These are phyloP conservation scores for Dictyostelium brefeldianum DNA, from an alignment of 78 protist species.

Conservation along the genomic window DNA sequence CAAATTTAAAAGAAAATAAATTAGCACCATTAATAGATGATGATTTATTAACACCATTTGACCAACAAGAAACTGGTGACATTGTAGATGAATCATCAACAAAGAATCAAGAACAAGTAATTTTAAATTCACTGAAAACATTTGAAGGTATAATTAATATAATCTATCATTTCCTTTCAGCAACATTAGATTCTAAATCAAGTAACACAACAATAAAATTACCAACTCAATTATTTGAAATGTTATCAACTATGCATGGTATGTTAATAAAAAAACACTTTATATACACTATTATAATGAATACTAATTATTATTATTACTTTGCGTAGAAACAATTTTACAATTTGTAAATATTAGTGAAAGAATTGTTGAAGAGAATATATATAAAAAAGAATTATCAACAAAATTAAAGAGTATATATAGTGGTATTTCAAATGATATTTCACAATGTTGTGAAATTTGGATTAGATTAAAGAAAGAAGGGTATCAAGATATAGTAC, in stretches of 20 bases:
- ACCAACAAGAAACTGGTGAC: background rate
- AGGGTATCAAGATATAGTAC: conserved; percentile 51
- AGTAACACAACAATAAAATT: background rate
- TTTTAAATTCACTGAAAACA: conserved; percentile 1
- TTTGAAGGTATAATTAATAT: conserved; percentile 16
- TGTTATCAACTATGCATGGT: conserved; percentile 35
- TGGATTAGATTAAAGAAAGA: conserved; percentile 63
- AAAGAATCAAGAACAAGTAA: conserved; percentile 8
- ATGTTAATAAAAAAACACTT: background rate
- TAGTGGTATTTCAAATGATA: conserved; percentile 40
- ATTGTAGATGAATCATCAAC: background rate
- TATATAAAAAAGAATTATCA: conserved; percentile 13
- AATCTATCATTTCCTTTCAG: conserved; percentile 23
- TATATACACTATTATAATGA: background rate
- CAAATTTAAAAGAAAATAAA: background rate
- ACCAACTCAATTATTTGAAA: conserved; percentile 36
- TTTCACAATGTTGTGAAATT: conserved; percentile 49
- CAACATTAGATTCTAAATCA: background rate
- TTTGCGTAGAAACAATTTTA: conserved; percentile 35
- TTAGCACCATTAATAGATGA: conserved; percentile 11
- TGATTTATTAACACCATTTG: conserved; percentile 14
- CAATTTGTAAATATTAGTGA: conserved; percentile 15
- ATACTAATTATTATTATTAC: background rate
- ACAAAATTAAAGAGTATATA: conserved; percentile 15
- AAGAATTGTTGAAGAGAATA: background rate